These are phyloP conservation scores for Peziza echinospora DNA, from an alignment of 495 filamentous ascomycete species.

Conservation along the genomic window DNA sequence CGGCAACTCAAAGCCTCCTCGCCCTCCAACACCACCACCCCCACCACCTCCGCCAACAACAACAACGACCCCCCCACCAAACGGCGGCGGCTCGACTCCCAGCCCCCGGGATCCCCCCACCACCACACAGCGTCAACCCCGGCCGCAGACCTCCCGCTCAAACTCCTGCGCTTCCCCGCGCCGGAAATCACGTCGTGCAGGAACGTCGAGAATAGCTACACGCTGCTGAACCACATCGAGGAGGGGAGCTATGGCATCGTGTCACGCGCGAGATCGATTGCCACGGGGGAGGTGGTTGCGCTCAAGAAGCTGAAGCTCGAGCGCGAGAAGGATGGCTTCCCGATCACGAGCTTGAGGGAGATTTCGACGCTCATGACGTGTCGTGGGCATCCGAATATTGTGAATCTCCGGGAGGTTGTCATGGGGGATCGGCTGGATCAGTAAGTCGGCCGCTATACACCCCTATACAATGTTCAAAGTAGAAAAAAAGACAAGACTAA, in stretches of 20 bases:
- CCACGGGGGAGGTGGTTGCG: constrained; percentile 71
- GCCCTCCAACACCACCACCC: constrained; percentile 13
- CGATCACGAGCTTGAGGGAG: constrained; percentile 79
- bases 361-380: constrained; percentile 46
- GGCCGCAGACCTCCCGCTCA: constrained; percentile 16
- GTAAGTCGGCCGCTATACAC: too few relatives aligned
- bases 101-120: constrained; percentile 19
- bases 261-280: constrained; percentile 56
- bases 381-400: constrained; percentile 48
- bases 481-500: too few relatives aligned
- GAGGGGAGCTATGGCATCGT: constrained; percentile 94
- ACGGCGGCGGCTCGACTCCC: constrained; percentile 14
- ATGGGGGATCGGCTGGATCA: constrained; percentile 61
- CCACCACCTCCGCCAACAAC: constrained; percentile 5
- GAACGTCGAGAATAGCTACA: constrained; percentile 74
- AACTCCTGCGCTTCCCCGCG: constrained; percentile 48
- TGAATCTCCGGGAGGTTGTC: constrained; percentile 65
- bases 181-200: constrained; percentile 51
- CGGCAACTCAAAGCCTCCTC: constrained; percentile 33
- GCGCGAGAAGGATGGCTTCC: constrained; percentile 58
- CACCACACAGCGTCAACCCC: constrained; percentile 7
- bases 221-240: constrained; percentile 87
- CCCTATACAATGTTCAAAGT: too few relatives aligned
- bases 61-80: constrained; percentile 27
- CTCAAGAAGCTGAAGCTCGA: constrained; percentile 92